Conservation (phyloP, 345 rosid genomes). For the Sonneratia caseolaris region DNA sequence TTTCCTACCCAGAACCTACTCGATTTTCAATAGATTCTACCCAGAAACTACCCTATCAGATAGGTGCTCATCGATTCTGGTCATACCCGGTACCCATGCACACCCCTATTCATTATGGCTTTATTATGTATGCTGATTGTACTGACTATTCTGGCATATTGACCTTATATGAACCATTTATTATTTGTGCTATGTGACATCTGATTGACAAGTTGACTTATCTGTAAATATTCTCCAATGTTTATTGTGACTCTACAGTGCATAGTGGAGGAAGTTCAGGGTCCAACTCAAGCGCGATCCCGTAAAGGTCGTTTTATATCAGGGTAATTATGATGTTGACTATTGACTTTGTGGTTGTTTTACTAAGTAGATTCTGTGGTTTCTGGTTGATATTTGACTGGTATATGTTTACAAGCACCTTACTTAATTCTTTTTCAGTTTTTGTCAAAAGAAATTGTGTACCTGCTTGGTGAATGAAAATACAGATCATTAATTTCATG, state of each 20-base stretch:
- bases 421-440: too few relatives aligned
- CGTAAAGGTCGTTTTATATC: conserved; percentile 95
- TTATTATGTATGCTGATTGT: neutral
- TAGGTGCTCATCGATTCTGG: too few relatives aligned
- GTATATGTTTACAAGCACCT: too few relatives aligned
- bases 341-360: neutral
- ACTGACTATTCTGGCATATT: neutral
- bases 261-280: conserved; percentile 98
- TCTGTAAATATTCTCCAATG: conserved; percentile 1
- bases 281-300: conserved; percentile 88
- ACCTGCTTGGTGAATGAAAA: too few relatives aligned
- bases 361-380: neutral
- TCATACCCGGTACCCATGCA: too few relatives aligned
- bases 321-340: conserved; percentile 42
- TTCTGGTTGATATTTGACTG: neutral
- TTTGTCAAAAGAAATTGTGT: too few relatives aligned
- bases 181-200: neutral
- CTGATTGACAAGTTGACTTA: neutral
- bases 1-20: too few relatives aligned
- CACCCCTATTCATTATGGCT: neutral
- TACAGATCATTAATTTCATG: neutral
- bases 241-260: conserved; percentile 40
- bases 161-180: neutral
- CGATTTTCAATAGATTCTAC: too few relatives aligned
- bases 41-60: too few relatives aligned